These are phyloP conservation scores for Allantophomopsis cytisporea DNA, from an alignment of 2,329 filamentous ascomycete species.

Conservation along the genomic window DNA sequence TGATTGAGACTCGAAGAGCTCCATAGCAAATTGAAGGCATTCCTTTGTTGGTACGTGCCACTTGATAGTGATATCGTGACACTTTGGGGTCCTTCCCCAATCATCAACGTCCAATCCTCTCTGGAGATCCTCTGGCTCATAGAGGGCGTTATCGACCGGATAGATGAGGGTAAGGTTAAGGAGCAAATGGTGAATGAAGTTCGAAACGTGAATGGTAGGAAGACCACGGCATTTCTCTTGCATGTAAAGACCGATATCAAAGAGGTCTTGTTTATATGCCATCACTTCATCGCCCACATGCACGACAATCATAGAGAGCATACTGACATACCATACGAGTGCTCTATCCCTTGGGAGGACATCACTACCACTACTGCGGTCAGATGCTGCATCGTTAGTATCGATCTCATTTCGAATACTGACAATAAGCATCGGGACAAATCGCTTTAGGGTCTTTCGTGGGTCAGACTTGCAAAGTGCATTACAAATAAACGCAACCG, in stretches of 20 bases:
- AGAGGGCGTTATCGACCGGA: constrained; percentile 77
- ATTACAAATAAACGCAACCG: constrained; percentile 98
- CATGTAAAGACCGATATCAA: constrained; percentile 90
- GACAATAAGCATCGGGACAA: constrained; percentile 79
- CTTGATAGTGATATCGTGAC: constrained; percentile 65
- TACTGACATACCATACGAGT: constrained; percentile 91
- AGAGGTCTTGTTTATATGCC: constrained; percentile 76
- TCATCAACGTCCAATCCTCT: constrained; percentile 62
- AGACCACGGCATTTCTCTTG: constrained; percentile 89
- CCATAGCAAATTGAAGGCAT: constrained; percentile 80
- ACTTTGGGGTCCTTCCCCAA: constrained; percentile 71
- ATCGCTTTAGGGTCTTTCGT: constrained; percentile 79
- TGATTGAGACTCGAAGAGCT: constrained; percentile 77
- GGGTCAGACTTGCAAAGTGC: constrained; percentile 92
- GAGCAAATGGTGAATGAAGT: constrained; percentile 91
- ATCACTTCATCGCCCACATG: constrained; percentile 87
- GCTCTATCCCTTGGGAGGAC: constrained; percentile 86
- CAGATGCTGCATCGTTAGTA: constrained; percentile 89
- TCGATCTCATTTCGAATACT: constrained; percentile 96
- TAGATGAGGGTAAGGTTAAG: constrained; percentile 93
- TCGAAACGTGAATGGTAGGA: constrained; percentile 90
- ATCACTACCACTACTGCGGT: constrained; percentile 84
- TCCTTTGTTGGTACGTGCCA: constrained; percentile 78
- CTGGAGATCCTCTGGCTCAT: constrained; percentile 62
- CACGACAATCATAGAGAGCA: constrained; percentile 96